phyloP scores from a whole-genome alignment of 768 basidiomycete genomes.

The Asterophora parasitica region DNA sequence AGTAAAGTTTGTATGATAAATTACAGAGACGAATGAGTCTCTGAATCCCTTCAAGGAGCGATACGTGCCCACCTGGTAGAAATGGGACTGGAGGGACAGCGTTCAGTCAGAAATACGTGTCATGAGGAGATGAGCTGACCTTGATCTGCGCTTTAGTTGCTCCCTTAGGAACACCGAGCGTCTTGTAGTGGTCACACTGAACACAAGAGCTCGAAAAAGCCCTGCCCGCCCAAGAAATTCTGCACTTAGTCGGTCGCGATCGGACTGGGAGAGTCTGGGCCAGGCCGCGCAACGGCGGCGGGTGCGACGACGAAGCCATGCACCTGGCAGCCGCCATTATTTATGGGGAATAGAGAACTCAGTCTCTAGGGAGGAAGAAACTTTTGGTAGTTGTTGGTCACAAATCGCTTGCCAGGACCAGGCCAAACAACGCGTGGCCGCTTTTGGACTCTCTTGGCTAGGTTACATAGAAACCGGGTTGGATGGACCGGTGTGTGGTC shows the following conservation, averaged over 20 bases:
- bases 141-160: conserved; percentile 42
- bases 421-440: neutral
- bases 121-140: conserved; percentile 17
- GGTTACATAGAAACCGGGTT: too few species aligned
- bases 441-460: neutral
- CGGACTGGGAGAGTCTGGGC: neutral
- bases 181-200: conserved; percentile 33
- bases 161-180: conserved; percentile 31
- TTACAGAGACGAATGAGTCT: neutral
- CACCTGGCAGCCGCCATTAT: neutral
- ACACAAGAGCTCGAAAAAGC: conserved; percentile 21
- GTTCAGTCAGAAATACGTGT: neutral
- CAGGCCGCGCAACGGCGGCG: neutral
- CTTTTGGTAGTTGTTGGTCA: too few species aligned
- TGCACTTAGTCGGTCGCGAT: neutral
- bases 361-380: neutral
- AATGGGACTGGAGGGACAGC: conserved; percentile 30
- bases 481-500: too few species aligned
- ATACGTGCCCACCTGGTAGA: conserved; percentile 31
- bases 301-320: neutral
- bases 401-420: too few species aligned
- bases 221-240: neutral
- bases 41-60: neutral
- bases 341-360: neutral
- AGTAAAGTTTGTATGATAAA: neutral